Percentiles rank a stretch among this genome's conserved stretches.
Evolutionary conservation across 2,329 filamentous ascomycete species (phyloP).

Genomic region (Periglandula ipomoeae): DNA sequence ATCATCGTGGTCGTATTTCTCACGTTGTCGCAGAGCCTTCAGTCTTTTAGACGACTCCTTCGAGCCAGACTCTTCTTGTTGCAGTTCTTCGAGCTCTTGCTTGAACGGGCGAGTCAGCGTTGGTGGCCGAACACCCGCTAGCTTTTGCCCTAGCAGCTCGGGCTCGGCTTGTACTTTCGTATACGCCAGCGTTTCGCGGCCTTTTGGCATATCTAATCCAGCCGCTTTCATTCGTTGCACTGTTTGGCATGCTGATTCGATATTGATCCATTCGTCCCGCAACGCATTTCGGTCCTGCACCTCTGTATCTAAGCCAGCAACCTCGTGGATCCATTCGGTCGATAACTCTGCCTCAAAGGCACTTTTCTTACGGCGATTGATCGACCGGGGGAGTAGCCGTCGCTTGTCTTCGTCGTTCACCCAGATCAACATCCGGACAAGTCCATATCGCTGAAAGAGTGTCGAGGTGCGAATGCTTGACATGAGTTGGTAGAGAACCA

Average conservation of each 20-base stretch:
- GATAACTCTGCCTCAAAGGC: constrained; percentile 51
- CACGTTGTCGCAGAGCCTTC: constrained; percentile 19
- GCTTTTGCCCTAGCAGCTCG: constrained; percentile 12
- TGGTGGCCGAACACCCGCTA: constrained; percentile 22
- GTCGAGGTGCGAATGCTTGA: constrained; percentile 45
- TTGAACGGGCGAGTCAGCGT: constrained; percentile 30
- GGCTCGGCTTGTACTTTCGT: constrained; percentile 15
- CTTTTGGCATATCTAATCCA: constrained; percentile 33
- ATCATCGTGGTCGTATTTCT: constrained; percentile 15
- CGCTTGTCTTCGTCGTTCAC: constrained; percentile 50
- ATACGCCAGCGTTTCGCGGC: constrained; percentile 29
- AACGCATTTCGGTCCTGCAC: constrained; percentile 20
- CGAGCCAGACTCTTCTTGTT: constrained; percentile 17
- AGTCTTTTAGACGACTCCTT: constrained; percentile 13
- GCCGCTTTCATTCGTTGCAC: constrained; percentile 37
- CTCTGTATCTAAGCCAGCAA: constrained; percentile 36
- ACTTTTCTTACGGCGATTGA: constrained; percentile 45
- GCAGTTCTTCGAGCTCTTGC: constrained; percentile 31
- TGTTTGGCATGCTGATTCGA: constrained; percentile 30
- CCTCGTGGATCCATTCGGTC: constrained; percentile 49
- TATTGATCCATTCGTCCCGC: constrained; percentile 40
- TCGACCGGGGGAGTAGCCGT: constrained; percentile 48
- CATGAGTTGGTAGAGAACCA: constrained; percentile 55
- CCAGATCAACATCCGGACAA: constrained; percentile 73
- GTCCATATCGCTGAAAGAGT: constrained; percentile 66